phyloP scores from a whole-genome alignment of 345 rosid species.

The Acer yangbiense region DNA sequence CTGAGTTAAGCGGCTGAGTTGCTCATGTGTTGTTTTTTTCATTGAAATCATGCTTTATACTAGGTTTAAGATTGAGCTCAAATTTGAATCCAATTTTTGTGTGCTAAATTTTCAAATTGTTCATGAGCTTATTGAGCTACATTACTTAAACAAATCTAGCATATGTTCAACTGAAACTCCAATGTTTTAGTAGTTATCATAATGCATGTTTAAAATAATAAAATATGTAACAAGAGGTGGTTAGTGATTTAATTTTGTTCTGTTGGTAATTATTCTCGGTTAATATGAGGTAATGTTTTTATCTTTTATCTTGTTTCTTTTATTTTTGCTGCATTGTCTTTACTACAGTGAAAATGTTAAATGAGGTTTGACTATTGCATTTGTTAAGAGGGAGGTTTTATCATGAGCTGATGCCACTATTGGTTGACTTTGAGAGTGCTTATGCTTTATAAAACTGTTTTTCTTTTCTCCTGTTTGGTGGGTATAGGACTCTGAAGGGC shows the following conservation, averaged over 20 bases:
- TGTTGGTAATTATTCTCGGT: not conserved
- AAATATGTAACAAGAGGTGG: not conserved
- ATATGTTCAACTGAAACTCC: not conserved
- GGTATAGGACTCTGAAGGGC: slow-evolving; percentile 81
- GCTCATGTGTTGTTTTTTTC: not conserved
- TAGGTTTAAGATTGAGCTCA: not conserved
- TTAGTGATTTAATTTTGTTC: not conserved
- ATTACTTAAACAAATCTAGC: not conserved
- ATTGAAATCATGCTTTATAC: not conserved
- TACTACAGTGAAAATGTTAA: not conserved
- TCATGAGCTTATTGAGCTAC: not conserved
- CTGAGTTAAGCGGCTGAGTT: not conserved
- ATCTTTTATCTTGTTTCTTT: not conserved
- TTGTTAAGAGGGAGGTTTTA: not conserved
- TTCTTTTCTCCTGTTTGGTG: slow-evolving; percentile 20
- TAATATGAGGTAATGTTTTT: not conserved
- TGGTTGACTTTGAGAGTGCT: not conserved
- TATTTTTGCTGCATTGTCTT: not conserved
- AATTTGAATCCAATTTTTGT: not conserved
- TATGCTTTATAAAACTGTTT: slow-evolving; percentile 6
- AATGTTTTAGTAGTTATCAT: not conserved
- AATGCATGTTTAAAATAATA: not conserved
- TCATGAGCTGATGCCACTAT: not conserved
- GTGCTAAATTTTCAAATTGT: not conserved
- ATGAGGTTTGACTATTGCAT: not conserved